phyloP scores from a whole-genome alignment of 2,329 filamentous ascomycete species.

The Cucurbitaria berberidis region DNA sequence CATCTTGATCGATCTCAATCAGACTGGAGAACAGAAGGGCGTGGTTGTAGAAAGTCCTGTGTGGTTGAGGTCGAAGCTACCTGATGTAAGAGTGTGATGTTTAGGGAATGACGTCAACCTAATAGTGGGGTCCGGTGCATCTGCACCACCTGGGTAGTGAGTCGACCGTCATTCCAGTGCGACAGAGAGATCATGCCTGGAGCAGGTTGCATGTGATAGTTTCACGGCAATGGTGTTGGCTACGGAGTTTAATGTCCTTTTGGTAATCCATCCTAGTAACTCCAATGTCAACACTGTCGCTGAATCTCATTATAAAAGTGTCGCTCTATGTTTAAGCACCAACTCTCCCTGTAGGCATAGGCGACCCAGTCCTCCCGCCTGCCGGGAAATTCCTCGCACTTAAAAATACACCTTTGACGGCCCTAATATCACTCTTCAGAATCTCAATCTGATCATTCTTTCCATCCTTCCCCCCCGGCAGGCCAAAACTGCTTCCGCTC shows the following conservation, averaged over 20 bases:
- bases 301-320: not conserved
- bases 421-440: conserved; percentile 75
- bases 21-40: conserved; percentile 1
- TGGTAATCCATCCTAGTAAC: not conserved
- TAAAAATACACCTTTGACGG: conserved; percentile 79
- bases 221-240: not conserved
- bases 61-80: not conserved
- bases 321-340: conserved; percentile 9
- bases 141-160: not conserved
- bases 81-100: conserved; percentile 9
- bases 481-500: conserved; percentile 31
- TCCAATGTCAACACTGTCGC: not conserved
- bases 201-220: not conserved
- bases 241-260: no score
- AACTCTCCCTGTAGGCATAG: conserved; percentile 30
- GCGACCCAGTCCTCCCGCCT: conserved; percentile 28
- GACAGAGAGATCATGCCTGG: not conserved
- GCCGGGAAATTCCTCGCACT: conserved; percentile 73
- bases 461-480: conserved; percentile 58
- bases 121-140: conserved; percentile 14
- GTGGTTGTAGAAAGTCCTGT: conserved; percentile 2
- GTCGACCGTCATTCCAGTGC: not conserved
- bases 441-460: conserved; percentile 73
- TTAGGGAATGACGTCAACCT: conserved; percentile 26
- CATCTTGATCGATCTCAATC: conserved; percentile 19